Evolutionary conservation across 176 grass and related monocot species (phyloP), one percentile per base, ranked within the genome.

Genomic region (Carex littledalei): DNA sequence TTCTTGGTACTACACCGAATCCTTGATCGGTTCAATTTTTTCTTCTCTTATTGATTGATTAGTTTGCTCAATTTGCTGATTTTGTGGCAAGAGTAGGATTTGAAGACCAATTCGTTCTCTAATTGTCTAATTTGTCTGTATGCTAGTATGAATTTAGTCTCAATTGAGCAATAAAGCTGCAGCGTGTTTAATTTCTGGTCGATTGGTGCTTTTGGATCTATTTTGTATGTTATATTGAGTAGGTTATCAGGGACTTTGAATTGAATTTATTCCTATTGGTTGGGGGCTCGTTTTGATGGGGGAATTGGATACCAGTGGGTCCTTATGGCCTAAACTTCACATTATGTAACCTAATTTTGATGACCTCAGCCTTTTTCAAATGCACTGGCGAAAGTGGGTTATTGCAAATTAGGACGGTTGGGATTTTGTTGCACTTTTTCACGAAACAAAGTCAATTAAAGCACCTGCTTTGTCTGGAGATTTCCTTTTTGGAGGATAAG

Each of bases 291-390:
- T 29, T 47, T 31, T 83, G 81, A 53, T 83, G 58, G 61, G 81
- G 32, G 41, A 50, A 65, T 31, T 66, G 14, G 22, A 53, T 4
- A 17, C n/a, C 49, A 24, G 81, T 83, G 81, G 81, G 81, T 53
- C 81, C 81, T 53, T 65, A 22, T 83, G 81, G 43, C 81, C 81
- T 83, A 83, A 83, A 83, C 63, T 55, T 67, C 81, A 83, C 60
- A 67, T 66, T 32, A 56, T 32, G 52, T 78, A 26, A 78, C 74
- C 74, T 78, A 78, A 78, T 56, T 78, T 57, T 78, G 49, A 57
- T 78, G 74, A 78, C 74, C 52, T 78, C 47, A 76, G 4, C 50
- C 74, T 57, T 78, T 75, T 54, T 18, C 24, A 34, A 57, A 78
- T 78, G 47, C 74, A 78, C 74, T 78, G 74, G 22, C 6, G 47